phyloP scores from a whole-genome alignment of 345 rosid genomes.

The Linum usitatissimum region DNA sequence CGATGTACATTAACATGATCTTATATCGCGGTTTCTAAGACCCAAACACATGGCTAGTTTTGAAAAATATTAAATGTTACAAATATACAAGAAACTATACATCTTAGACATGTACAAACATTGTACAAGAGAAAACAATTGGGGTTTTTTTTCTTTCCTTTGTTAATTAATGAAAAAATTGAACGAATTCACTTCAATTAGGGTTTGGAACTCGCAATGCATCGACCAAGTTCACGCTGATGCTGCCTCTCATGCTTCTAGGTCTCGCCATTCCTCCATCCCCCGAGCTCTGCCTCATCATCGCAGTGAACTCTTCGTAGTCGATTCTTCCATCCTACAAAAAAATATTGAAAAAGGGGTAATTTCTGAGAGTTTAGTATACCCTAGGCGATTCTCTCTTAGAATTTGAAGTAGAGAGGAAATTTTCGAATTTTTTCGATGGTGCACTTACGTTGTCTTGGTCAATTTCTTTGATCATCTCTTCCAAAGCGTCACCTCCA shows the following conservation, averaged over 20 bases:
- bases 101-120: background rate
- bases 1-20: background rate
- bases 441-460: constrained; percentile 64
- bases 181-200: constrained; percentile 8
- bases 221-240: constrained; percentile 63
- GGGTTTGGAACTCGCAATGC: constrained; percentile 42
- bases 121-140: background rate
- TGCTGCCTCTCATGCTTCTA: constrained; percentile 65
- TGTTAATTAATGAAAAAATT: background rate
- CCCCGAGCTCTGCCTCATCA: constrained; percentile 56
- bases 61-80: background rate
- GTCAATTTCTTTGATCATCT: constrained; percentile 78
- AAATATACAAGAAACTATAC: background rate
- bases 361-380: no score
- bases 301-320: constrained; percentile 70
- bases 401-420: background rate
- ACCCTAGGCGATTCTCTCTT: no score
- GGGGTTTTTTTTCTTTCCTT: background rate
- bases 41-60: background rate
- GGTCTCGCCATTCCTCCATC: constrained; percentile 53
- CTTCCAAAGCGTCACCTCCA: constrained; percentile 67
- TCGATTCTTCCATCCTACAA: constrained; percentile 81
- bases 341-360: background rate
- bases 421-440: background rate
- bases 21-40: background rate